A percentile compares a stretch with the other conserved stretches of the same genome.
phyloP scores from a whole-genome alignment of 2,329 filamentous ascomycete genomes.

The Penicillium oxalicum region DNA sequence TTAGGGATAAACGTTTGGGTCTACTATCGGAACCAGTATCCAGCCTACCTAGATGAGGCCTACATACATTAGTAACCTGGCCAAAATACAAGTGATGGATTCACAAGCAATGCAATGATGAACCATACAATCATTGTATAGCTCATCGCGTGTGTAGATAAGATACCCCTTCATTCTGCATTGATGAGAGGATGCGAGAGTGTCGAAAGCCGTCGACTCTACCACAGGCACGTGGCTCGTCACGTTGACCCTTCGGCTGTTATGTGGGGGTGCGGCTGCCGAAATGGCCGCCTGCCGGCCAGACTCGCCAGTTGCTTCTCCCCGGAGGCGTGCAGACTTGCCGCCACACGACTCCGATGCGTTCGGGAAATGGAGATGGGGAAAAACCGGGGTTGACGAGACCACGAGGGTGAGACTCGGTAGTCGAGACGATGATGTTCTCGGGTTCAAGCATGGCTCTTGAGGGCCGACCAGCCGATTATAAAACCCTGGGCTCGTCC shows the following conservation, averaged over 20 bases:
- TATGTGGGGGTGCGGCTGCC: constrained; percentile 4
- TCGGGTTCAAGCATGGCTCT: neutral
- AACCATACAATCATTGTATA: too few relatives aligned
- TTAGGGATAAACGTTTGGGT: too few relatives aligned
- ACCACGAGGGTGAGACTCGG: neutral
- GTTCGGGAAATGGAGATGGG: neutral
- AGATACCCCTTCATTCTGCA: too few relatives aligned
- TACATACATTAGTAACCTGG: too few relatives aligned
- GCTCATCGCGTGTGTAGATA: too few relatives aligned
- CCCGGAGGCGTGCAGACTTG: neutral
- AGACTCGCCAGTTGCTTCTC: neutral
- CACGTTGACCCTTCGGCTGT: constrained; percentile 7
- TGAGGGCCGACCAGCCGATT: neutral
- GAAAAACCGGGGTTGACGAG: neutral
- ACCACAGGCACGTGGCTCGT: neutral
- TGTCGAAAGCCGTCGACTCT: too few relatives aligned
- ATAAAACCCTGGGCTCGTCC: too few relatives aligned
- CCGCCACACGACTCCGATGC: neutral
- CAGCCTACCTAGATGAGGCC: too few relatives aligned
- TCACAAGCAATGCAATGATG: too few relatives aligned
- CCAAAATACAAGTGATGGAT: too few relatives aligned
- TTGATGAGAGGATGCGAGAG: too few relatives aligned
- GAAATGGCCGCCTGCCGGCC: neutral
- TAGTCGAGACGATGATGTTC: neutral
- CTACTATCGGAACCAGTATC: too few relatives aligned